Base-by-base conservation (phyloP, 331 rosid species). In the Prunus yedoensis region DNA sequence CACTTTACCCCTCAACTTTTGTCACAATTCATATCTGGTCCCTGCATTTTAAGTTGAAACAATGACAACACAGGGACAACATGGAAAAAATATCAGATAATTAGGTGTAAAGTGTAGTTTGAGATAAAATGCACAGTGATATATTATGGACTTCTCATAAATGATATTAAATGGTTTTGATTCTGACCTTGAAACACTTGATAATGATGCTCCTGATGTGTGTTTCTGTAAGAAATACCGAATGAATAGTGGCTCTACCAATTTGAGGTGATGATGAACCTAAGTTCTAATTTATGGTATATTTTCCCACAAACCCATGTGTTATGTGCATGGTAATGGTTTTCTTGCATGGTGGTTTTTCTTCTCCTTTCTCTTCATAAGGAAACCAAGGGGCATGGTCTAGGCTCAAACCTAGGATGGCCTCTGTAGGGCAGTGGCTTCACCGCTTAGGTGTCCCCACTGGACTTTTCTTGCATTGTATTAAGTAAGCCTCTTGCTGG, bases 401-500 rank as follows among this genome's bases (percentile, higher is more conserved):
- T 69, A 14, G 61, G 27, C n/a, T n/a, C 27, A 5, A 69, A 50
- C 74, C 74, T 30, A 52, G 49, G 74, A 30, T 21, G 6, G 47
- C 38, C 47, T n/a, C 11, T 50, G n/a, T 18, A 69, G 60, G 49
- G 25, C 11, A 3, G 49, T 70, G 62, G 35, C 56, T 67, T 52
- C 74, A 70, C 46, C n/a, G 10, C 28, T 28, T 27, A 65, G 43
- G 57, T 73, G 58, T 4, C 21, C 70, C 20, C 23, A 8, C 67
- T 5, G 18, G 17, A 62, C 6, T 8, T 53, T 35, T 54, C 66
- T 78, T 87, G 67, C 68, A 38, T 79, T 72, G 51, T 71, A 73
- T 64, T 74, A 43, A 74, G 67, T 76, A 69, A 38, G 30, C 46
- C 51, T 71, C 56, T 64, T 80, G 35, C 66, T 69, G 68, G 81